These are phyloP conservation scores for Uncinocarpus reesii DNA, from an alignment of 2,329 filamentous ascomycete species.

Conservation along the genomic window DNA sequence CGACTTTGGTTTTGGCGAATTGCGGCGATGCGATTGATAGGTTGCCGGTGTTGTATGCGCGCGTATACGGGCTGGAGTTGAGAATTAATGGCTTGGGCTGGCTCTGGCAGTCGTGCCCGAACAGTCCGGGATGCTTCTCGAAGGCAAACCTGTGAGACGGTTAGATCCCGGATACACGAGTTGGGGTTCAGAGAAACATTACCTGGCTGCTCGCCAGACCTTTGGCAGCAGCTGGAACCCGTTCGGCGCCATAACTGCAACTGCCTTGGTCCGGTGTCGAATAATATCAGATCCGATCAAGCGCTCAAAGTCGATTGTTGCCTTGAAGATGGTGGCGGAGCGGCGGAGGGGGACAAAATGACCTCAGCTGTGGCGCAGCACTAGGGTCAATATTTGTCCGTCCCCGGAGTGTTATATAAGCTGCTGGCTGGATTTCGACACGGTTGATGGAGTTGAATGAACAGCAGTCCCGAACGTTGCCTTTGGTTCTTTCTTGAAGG, in stretches of 20 bases:
- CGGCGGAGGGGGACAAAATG: too few species aligned
- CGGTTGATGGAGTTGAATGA: too few species aligned
- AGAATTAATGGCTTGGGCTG: conserved; percentile 31
- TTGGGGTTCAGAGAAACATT: conserved; percentile 19
- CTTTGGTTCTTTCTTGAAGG: too few species aligned
- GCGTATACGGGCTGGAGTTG: conserved; percentile 52
- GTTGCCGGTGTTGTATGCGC: conserved; percentile 47
- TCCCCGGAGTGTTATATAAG: neutral
- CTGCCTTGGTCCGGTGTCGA: conserved; percentile 3
- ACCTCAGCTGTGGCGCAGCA: conserved; percentile 3
- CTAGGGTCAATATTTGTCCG: neutral
- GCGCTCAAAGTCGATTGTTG: neutral
- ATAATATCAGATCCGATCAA: neutral
- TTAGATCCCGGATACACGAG: conserved; percentile 20
- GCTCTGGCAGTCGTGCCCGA: conserved; percentile 35
- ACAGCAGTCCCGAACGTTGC: too few species aligned
- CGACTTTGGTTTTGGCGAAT: conserved; percentile 55
- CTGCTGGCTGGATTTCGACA: too few species aligned
- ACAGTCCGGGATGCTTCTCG: conserved; percentile 38
- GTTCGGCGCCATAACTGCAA: conserved; percentile 36
- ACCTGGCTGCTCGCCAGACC: conserved; percentile 41
- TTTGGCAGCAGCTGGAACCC: conserved; percentile 43
- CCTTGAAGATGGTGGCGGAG: neutral
- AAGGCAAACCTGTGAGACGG: conserved; percentile 35
- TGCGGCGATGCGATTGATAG: conserved; percentile 50